phyloP scores from a whole-genome alignment of 768 basidiomycete species.

The Trametes coccinea region DNA sequence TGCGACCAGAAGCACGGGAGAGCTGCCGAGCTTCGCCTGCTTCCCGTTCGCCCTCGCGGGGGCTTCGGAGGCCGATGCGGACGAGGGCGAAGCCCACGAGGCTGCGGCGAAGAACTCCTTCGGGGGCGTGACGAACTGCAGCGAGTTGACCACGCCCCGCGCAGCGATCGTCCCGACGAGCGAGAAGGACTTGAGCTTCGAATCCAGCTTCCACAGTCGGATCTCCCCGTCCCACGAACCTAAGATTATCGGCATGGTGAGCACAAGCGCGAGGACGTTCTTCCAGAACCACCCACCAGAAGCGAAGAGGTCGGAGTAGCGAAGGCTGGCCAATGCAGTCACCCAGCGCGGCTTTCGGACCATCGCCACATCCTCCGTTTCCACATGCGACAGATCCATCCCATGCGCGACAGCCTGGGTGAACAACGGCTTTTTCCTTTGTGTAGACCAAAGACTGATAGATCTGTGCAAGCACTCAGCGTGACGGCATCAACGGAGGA shows the following conservation, averaged over 20 bases:
- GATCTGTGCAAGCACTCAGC: constrained; percentile 49
- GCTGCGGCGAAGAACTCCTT: constrained; percentile 42
- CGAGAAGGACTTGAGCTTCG: constrained; percentile 75
- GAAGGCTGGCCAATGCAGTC: constrained; percentile 76
- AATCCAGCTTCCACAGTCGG: constrained; percentile 88
- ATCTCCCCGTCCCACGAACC: constrained; percentile 94
- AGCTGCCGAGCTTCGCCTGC: constrained; percentile 16
- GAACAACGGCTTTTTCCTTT: constrained; percentile 94
- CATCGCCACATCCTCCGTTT: constrained; percentile 69
- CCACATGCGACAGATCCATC: constrained; percentile 65
- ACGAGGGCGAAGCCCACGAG: constrained; percentile 37
- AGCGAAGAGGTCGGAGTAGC: constrained; percentile 88
- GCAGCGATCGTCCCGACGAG: constrained; percentile 63
- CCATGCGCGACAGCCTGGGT: constrained; percentile 88
- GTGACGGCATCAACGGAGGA: neutral
- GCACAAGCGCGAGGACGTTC: constrained; percentile 1
- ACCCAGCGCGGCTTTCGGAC: constrained; percentile 89
- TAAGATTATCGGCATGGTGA: constrained; percentile 32
- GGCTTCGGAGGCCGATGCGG: constrained; percentile 6
- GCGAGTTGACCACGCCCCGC: constrained; percentile 84
- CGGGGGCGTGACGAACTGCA: constrained; percentile 71
- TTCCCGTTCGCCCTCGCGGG: constrained; percentile 29
- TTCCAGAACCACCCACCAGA: constrained; percentile 59
- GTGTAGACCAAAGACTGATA: constrained; percentile 88
- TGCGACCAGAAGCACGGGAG: constrained; percentile 64